These are phyloP conservation scores for Geranium rotundifolium DNA, from an alignment of 345 rosid species.

Conservation along the genomic window DNA sequence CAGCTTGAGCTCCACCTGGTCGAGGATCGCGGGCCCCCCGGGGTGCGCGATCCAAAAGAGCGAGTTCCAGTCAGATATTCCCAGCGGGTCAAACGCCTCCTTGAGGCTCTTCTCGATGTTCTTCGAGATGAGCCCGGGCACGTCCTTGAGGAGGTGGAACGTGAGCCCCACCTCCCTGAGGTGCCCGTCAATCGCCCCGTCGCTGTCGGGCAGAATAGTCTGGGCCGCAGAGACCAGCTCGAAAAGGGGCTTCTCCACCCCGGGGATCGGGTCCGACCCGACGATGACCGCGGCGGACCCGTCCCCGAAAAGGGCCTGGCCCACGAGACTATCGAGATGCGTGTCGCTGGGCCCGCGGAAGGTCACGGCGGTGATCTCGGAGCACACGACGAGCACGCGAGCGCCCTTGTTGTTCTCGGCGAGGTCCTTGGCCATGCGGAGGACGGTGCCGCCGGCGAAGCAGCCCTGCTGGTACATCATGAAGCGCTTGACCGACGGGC, in stretches of 20 bases:
- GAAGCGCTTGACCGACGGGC: constrained; percentile 56
- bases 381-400: constrained; percentile 68
- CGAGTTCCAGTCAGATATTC: constrained; percentile 71
- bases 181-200: constrained; percentile 62
- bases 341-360: constrained; percentile 73
- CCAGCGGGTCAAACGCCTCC: constrained; percentile 61
- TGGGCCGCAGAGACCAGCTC: constrained; percentile 58
- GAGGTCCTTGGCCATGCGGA: constrained; percentile 67
- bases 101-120: constrained; percentile 55
- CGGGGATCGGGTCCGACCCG: constrained; percentile 47
- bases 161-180: constrained; percentile 64
- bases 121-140: constrained; percentile 57
- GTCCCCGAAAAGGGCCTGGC: constrained; percentile 66
- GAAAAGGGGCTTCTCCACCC: constrained; percentile 43
- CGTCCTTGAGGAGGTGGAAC: constrained; percentile 53
- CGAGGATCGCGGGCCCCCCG: constrained; percentile 62
- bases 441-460: constrained; percentile 75
- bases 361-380: constrained; percentile 65
- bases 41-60: constrained; percentile 76
- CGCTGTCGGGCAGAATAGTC: constrained; percentile 61
- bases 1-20: constrained; percentile 46
- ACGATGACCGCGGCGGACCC: constrained; percentile 63
- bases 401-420: constrained; percentile 77
- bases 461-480: constrained; percentile 29
- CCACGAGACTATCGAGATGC: constrained; percentile 61